A percentile compares a stretch with the other conserved stretches of the same genome.
Conservation (phyloP, 1,284 basidiomycete genomes). For the Salmacisia buchloeana region DNA sequence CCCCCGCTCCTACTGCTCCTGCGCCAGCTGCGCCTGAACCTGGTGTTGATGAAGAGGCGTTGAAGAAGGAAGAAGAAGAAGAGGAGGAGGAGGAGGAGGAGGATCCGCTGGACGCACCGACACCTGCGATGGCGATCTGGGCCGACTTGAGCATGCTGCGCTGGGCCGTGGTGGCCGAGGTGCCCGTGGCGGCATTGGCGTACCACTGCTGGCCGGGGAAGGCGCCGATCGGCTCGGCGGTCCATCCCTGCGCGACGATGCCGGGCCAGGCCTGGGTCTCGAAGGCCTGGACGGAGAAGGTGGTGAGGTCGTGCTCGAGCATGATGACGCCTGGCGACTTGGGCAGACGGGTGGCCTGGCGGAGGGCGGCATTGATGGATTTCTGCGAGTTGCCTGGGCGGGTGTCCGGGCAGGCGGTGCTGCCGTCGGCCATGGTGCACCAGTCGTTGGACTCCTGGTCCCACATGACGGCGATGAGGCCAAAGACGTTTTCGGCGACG, state of each 20-base stretch:
- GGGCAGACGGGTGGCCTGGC: slow-evolving; percentile 19
- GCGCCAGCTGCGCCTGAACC: no score
- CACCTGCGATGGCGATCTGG: background rate
- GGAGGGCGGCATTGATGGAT: slow-evolving; percentile 20
- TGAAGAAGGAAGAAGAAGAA: background rate
- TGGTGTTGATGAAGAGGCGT: no score
- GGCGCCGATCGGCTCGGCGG: slow-evolving; percentile 25
- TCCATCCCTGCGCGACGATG: slow-evolving; percentile 25
- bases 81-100: background rate
- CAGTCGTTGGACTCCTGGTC: slow-evolving; percentile 54
- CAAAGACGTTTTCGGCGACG: slow-evolving; percentile 59
- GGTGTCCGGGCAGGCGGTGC: slow-evolving; percentile 27
- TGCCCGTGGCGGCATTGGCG: slow-evolving; percentile 22
- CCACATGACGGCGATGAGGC: slow-evolving; percentile 68
- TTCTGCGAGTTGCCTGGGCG: slow-evolving; percentile 23
- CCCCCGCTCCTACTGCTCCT: no score
- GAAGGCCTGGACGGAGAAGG: slow-evolving; percentile 37
- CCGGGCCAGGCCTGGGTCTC: slow-evolving; percentile 21
- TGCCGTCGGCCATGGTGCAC: slow-evolving; percentile 37
- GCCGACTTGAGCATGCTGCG: slow-evolving; percentile 12
- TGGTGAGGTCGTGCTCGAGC: slow-evolving; percentile 42
- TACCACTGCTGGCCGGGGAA: slow-evolving; percentile 37
- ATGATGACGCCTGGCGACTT: slow-evolving; percentile 35
- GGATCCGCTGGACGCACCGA: background rate
- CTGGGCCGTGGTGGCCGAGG: slow-evolving; percentile 7